Evolutionary conservation across 495 filamentous ascomycete species (phyloP).

Genomic region (Penicillium salamii): DNA sequence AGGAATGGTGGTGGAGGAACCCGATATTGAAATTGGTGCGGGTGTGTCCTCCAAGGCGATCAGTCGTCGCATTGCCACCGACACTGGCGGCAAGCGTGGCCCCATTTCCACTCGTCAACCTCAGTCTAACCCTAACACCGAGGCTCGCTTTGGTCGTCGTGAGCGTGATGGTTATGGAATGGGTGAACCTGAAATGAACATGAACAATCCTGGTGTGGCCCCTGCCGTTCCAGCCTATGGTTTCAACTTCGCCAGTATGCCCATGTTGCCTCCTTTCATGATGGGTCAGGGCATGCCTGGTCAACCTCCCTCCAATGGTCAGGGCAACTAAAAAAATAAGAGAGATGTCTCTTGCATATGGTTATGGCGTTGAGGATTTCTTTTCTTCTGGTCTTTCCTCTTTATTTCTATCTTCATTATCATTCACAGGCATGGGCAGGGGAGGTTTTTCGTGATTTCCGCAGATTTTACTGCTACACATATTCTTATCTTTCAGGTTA

Average conservation of each 20-base stretch:
- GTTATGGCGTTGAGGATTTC: conserved; percentile 3
- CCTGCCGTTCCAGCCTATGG: conserved; percentile 65
- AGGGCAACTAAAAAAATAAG: conserved; percentile 27
- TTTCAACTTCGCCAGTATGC: conserved; percentile 67
- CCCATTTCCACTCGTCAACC: conserved; percentile 60
- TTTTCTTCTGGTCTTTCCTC: not conserved
- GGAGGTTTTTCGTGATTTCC: not conserved
- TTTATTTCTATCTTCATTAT: not conserved
- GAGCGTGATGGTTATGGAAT: conserved; percentile 22
- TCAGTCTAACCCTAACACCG: conserved; percentile 35
- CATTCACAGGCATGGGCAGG: no score
- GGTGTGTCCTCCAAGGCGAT: conserved; percentile 97
- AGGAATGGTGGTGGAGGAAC: conserved; percentile 91
- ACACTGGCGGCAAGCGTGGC: conserved; percentile 70
- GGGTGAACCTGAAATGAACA: conserved; percentile 34
- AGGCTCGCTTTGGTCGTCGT: conserved; percentile 38
- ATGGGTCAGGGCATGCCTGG: conserved; percentile 40
- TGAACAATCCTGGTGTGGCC: conserved; percentile 54
- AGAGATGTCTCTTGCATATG: not conserved
- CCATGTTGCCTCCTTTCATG: conserved; percentile 65
- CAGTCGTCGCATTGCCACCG: conserved; percentile 76
- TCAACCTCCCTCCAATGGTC: conserved; percentile 50
- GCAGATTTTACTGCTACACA: not conserved
- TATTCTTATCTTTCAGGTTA: conserved; percentile 6
- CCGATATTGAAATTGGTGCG: conserved; percentile 96